Base-by-base conservation (phyloP, 768 basidiomycete genomes). In the Lentinula lateritia region DNA sequence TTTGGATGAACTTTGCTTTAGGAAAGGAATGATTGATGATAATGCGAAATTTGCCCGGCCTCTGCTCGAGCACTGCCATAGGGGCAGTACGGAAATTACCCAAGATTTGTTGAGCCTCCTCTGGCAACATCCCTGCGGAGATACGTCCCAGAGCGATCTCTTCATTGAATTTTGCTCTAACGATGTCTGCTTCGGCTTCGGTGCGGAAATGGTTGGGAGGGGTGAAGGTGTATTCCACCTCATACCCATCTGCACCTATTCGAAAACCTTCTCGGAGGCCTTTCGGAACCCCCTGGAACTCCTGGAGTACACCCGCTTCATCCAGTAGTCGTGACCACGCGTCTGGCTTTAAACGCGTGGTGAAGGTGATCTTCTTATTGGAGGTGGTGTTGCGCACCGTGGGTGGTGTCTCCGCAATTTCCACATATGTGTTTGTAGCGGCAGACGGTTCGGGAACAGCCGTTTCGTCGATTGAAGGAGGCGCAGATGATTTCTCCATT, bases 11-110 rank as follows among this genome's bases (percentile, higher is more conserved):
- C 6, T 53, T 39, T 6, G 36, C 38, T 1, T 53, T 48, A 15
- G 66, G 68, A 54, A 41, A 63, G 2, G 72, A 73, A 32, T 70
- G 64, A 43, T 74, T 68, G 38, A 71, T 68, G 23, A 70, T 64
- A 13, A 72, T 63, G 0, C 70, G 62, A 23, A 61, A 59, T 56
- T 68, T 67, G 15, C 63, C 65, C 2, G 64, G 60, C 0, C 61
- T 50, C 46, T 72, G 68, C 5, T 66, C 66, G 13, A 72, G 64
- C 1, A 71, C 66, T 23, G 67, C 67, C 7, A 74, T 58, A 2
- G 73, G 73, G 1, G 71, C 64, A 0, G 71, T 67, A 8, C 66
- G 61, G 56, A 71, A 70, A 5, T 58, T 67, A 10, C 72, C 71
- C 20, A 75, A 65, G 13, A 68, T 39, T 0, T 13, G 13, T 32